Base-by-base conservation (phyloP, 176 grass and related monocot genomes). In the Lolium multiflorum region DNA sequence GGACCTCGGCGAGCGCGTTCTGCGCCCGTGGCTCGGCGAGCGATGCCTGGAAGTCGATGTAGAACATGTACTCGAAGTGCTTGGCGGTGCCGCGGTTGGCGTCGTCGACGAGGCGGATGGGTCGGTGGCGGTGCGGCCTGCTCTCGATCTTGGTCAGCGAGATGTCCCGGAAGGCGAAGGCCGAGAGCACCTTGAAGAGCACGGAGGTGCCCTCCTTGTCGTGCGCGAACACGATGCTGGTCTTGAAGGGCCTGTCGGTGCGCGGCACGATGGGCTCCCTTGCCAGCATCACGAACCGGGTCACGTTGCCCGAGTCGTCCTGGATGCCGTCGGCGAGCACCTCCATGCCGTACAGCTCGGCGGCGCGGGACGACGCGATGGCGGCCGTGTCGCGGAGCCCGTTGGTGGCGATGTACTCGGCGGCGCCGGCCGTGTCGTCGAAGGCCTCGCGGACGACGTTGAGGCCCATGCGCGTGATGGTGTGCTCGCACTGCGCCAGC, bases 31-130 rank as follows among this genome's bases (percentile, higher is more conserved):
- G 79, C 92, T 97, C 95, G 0, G 95, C 95, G 8, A 97, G 84
- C 0, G 95, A 97, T 0, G 95, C 95, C 86, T 97, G 89, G 87
- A 97, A 94, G 85, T 97, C 95, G 24, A 97, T 71, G 81, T 97
- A 97, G 92, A 97, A 97, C 95, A 97, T 97, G 92, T 97, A 97
- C 72, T 97, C 95, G 82, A 97, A 97, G 90, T 97, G 95, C 84
- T 97, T 97, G 22, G 95, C 92, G 4, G 95, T 97, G 88, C 95
- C 95, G 37, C 78, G 85, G 76, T 97, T 90, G 81, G 95, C 95
- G 82, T 97, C 95, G 80, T 97, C 95, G 77, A 97, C 95, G 81
- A 97, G 90, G 63, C 95, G 70, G 90, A 97, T 97, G 39, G 95
- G 95, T 2, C 89, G 83, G 90, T 88, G 86, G 25, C 95, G 88